Base-by-base conservation (phyloP, 1,284 basidiomycete species). In the Phaffia rhodozyma region DNA sequence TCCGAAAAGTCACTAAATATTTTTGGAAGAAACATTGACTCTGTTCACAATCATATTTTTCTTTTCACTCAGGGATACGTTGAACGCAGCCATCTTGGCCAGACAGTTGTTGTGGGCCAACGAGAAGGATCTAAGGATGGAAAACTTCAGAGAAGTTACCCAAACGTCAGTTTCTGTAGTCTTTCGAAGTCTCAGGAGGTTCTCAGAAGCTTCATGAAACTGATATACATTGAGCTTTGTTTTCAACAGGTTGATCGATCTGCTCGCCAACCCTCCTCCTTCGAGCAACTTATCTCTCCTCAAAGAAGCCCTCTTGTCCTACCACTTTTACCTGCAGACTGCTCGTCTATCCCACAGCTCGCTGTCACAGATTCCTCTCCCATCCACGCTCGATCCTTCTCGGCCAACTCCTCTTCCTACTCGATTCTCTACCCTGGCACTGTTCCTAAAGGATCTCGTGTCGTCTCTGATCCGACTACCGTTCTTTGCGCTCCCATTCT, bases 91-190 rank as follows among this genome's bases (percentile, higher is more conserved):
- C 16, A 83, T 87, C 63, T 91, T 93, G 85, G 90, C 92, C 6
- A 79, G 89, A 61, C 88, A 96, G 73, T 77, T 97, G 54, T 79
- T 97, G 29, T 97, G 90, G 89, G 84, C 85, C 69, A 80, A 83
- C 63, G 85, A 89, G 66, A 80, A 81, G 64, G 80, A 82, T 51
- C 83, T 96, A 62, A 79, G 84, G 56, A 80, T 93, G 27, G 82
- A 86, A 59, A 84, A 93, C 66, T 92, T 87, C 71, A 84, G 90
- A 23, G 74, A 79, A 18, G 81, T 93, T 58, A 87, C 87, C n/a
- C 92, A 97, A 74, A 92, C 89, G 90, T 93, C 74, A 70, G 82
- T 75, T 2, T 51, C 23, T 6, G 2, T 11, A 5, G 27, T 32
- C 18, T 43, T 55, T 49, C 20, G 18, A 25, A 20, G 27, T 20